Percentiles rank a stretch among this genome's conserved stretches.
Conservation (phyloP, 2,329 filamentous ascomycete genomes). For the Fusarium guadeloupense region DNA sequence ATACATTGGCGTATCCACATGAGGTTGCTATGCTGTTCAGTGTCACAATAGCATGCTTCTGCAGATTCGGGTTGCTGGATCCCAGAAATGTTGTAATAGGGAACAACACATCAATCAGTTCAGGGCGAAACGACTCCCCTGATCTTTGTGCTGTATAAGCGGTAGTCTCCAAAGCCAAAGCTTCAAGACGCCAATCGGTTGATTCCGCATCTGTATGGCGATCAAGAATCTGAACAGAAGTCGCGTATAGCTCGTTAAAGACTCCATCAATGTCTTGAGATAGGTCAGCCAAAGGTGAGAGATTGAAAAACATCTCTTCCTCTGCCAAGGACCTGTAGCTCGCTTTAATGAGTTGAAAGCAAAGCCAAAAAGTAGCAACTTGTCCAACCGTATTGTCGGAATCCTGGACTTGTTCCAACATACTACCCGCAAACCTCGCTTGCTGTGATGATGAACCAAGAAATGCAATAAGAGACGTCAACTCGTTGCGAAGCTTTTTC, state of each 20-base stretch:
- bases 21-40: conserved; percentile 81
- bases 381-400: conserved; percentile 64
- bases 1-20: conserved; percentile 79
- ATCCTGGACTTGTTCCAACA: conserved; percentile 71
- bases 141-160: conserved; percentile 77
- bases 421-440: conserved; percentile 68
- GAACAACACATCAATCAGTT: conserved; percentile 91
- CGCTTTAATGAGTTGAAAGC: conserved; percentile 74
- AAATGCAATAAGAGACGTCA: conserved; percentile 66
- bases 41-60: conserved; percentile 82
- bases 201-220: conserved; percentile 60
- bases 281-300: conserved; percentile 51
- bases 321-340: conserved; percentile 61
- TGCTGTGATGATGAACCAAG: conserved; percentile 67
- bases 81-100: conserved; percentile 90
- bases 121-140: conserved; percentile 75
- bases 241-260: conserved; percentile 74
- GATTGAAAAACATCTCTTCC: conserved; percentile 73
- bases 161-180: conserved; percentile 82
- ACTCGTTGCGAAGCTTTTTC: conserved; percentile 64
- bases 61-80: conserved; percentile 72
- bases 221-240: conserved; percentile 70
- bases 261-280: conserved; percentile 57
- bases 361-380: conserved; percentile 82
- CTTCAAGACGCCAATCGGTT: conserved; percentile 76